These are phyloP conservation scores for Austroboletus sp. DNA, from an alignment of 1,284 basidiomycete species.

Conservation along the genomic window DNA sequence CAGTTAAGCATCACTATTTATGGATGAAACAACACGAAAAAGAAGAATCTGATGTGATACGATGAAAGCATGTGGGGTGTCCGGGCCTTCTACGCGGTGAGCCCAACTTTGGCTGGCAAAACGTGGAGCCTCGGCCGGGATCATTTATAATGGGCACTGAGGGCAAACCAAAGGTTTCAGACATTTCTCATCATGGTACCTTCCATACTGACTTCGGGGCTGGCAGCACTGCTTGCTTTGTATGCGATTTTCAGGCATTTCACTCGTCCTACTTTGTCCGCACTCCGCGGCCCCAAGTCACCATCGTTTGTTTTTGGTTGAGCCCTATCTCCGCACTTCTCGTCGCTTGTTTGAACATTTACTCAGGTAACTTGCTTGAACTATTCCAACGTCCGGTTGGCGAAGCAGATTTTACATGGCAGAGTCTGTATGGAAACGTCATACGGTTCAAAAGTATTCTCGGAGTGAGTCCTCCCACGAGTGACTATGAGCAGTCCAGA, in stretches of 20 bases:
- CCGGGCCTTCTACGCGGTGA: background rate
- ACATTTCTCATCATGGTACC: conserved; percentile 1
- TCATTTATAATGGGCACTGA: background rate
- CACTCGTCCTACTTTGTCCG: conserved; percentile 20
- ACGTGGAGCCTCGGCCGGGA: background rate
- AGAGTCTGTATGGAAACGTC: conserved; percentile 26
- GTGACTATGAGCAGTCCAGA: too few species aligned
- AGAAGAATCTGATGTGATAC: background rate
- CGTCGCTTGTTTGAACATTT: too few species aligned
- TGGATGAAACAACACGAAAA: too few species aligned
- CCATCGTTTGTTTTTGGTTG: conserved; percentile 31
- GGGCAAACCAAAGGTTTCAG: background rate
- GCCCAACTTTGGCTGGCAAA: too few species aligned
- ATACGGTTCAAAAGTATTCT: conserved; percentile 26
- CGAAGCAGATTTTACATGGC: conserved; percentile 32
- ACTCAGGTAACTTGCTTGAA: conserved; percentile 25
- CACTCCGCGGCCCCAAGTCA: conserved; percentile 31
- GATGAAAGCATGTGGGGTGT: background rate
- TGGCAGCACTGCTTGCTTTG: conserved; percentile 6
- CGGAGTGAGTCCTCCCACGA: conserved; percentile 15
- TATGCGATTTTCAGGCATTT: conserved; percentile 14
- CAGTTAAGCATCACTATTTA: too few species aligned
- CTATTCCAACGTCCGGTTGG: conserved; percentile 24
- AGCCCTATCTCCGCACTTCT: background rate
- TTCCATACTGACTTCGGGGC: background rate